Percentiles rank a stretch among this genome's conserved stretches.
phyloP scores from a whole-genome alignment of 805 yeast species.

The Suhomyces kilbournensis region DNA sequence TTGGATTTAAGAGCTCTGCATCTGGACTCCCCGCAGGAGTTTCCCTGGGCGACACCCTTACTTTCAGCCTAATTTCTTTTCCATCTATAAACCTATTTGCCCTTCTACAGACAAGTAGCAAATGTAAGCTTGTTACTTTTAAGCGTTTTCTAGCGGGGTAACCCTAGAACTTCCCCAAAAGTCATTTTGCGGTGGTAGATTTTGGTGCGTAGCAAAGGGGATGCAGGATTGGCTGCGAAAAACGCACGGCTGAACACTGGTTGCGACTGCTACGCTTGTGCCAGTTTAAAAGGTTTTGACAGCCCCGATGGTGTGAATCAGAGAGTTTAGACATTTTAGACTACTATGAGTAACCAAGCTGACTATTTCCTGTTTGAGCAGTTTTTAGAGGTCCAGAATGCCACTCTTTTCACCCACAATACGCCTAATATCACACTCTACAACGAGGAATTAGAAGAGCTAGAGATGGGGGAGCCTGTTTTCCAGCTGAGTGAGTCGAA shows the following conservation, averaged over 20 bases:
- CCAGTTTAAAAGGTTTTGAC: not conserved
- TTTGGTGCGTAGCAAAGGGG: not conserved
- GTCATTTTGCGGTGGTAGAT: not conserved
- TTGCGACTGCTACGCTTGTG: not conserved
- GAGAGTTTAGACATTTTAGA: not conserved
- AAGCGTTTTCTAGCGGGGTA: not conserved
- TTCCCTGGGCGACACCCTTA: not conserved
- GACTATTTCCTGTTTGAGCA: not conserved
- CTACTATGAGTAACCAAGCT: not conserved
- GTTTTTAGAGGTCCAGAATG: not conserved
- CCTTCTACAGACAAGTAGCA: not conserved
- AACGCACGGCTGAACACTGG: not conserved
- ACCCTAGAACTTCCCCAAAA: not conserved
- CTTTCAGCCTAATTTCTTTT: not conserved
- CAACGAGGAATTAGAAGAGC: not conserved
- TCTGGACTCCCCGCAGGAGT: not conserved
- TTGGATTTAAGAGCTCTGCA: not conserved
- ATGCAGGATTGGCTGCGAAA: not conserved
- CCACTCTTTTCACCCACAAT: not conserved
- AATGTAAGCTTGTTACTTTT: not conserved
- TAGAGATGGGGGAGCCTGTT: not conserved
- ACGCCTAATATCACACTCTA: not conserved
- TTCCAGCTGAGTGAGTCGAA: not conserved
- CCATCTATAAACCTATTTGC: not conserved
- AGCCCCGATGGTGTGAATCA: not conserved